Conservation (phyloP, 371 early-diverging fungal genomes). For the Conidiobolus coronatus region DNA sequence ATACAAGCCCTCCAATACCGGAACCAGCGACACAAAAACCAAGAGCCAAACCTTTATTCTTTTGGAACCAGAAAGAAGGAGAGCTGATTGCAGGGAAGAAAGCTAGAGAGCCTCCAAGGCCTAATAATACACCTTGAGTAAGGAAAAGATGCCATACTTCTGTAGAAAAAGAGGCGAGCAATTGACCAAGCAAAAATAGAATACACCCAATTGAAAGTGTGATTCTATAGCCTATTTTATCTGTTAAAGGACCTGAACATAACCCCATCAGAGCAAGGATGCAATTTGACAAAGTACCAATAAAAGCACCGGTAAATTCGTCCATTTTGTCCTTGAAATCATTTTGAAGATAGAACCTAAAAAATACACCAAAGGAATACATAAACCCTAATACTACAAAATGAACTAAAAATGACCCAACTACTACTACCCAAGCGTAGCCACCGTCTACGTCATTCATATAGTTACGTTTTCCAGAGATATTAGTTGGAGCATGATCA, state of each 20-base stretch:
- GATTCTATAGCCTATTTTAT: background rate
- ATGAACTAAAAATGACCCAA: background rate
- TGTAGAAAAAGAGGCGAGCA: conserved; percentile 19
- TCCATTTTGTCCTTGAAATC: background rate
- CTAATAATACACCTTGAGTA: conserved; percentile 43
- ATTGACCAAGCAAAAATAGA: conserved; percentile 7
- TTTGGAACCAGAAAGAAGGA: conserved; percentile 28
- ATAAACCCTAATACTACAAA: background rate
- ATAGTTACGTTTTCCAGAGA: too few relatives aligned
- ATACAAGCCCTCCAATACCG: conserved; percentile 42
- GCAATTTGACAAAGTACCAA: background rate
- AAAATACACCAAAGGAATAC: background rate
- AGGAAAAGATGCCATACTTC: conserved; percentile 33
- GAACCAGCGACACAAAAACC: conserved; percentile 39
- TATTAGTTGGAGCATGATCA: too few relatives aligned
- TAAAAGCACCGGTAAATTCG: background rate
- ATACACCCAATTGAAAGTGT: background rate
- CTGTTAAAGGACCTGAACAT: background rate
- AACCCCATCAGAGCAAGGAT: background rate
- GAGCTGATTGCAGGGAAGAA: conserved; percentile 11
- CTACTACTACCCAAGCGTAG: conserved; percentile 2
- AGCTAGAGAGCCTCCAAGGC: conserved; percentile 24
- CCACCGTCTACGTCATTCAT: background rate
- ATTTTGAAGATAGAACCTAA: background rate
- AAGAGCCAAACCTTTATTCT: conserved; percentile 24